Conservation (phyloP, 2,329 filamentous ascomycete species). For the Plenodomus lindquistii region DNA sequence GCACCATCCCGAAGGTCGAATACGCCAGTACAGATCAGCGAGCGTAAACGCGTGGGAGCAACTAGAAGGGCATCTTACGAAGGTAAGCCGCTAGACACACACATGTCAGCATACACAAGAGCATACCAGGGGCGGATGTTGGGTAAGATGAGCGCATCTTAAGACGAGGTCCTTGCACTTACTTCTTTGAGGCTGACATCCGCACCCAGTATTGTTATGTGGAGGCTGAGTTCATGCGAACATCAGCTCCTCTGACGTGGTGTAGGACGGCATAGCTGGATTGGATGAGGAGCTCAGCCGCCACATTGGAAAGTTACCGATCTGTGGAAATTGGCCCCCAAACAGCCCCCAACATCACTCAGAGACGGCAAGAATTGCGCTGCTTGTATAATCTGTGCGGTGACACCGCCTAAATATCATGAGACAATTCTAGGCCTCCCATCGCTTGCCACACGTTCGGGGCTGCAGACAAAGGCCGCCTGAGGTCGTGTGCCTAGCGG, state of each 20-base stretch:
- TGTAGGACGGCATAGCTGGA: constrained; percentile 13
- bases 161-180: neutral
- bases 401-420: constrained; percentile 8
- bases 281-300: constrained; percentile 17
- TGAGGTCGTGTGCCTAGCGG: neutral
- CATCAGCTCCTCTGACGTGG: constrained; percentile 15
- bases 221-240: constrained; percentile 14
- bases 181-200: neutral
- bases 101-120: too few relatives aligned
- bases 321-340: constrained; percentile 9
- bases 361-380: neutral
- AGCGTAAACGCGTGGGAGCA: too few relatives aligned
- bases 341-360: constrained; percentile 16
- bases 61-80: too few relatives aligned
- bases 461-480: neutral
- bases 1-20: too few relatives aligned
- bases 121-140: too few relatives aligned
- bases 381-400: constrained; percentile 7
- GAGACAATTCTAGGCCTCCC: neutral
- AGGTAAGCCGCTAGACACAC: too few relatives aligned
- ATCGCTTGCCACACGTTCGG: neutral
- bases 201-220: neutral
- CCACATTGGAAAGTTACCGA: constrained; percentile 12
- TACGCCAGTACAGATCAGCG: too few relatives aligned
- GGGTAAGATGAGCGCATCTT: too few relatives aligned